Base-by-base conservation (phyloP, 2,329 filamentous ascomycete genomes). In the Hyphodiscus sp. region DNA sequence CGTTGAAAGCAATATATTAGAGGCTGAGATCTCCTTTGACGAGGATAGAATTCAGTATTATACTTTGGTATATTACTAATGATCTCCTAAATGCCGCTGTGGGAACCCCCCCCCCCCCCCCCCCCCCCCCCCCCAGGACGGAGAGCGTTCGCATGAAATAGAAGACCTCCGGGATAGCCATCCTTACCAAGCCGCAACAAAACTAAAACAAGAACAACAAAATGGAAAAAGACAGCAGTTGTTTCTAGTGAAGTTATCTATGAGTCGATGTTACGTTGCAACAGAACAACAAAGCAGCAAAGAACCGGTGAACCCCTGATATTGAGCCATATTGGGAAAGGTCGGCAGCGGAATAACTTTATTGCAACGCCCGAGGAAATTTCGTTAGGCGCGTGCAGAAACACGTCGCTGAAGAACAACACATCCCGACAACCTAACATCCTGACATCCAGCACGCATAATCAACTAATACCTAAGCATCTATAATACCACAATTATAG, bases 401-500 rank as follows among this genome's bases (percentile, higher is more conserved):
- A 62, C 56, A 58, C 56, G 55, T 59, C 45, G 53, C 54, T 59
- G 50, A 51, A 56, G 38, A 38, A 33, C 52, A 26, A 38, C 44
- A 49, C 53, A 51, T 41, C 52, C 50, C 45, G 51, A 54, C 55
- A 57, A 52, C 55, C n/a, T n/a, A n/a, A 47, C 54, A 56, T 58
- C 52, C 54, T 38, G 51, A 41, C 41, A 52, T 26, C 33, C 50
- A 52, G 47, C 57, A 59, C 49, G 52, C 56, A 57, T 55, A 41
- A 54, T 55, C 47, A n/a, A 38, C 2, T 47, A 30, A 51, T 45
- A 56, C 49, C 53, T 48, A 54, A 52, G 51, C 52, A 58, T 57
- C 57, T 59, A 57, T 59, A 61, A 45, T 52, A 53, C 55, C 51
- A 51, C 58, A 56, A 56, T 52, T 60, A 62, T 60, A 58, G 33